These are phyloP conservation scores for Ceratobasidium sp. DNA, from an alignment of 1,284 basidiomycete species.

Conservation along the genomic window DNA sequence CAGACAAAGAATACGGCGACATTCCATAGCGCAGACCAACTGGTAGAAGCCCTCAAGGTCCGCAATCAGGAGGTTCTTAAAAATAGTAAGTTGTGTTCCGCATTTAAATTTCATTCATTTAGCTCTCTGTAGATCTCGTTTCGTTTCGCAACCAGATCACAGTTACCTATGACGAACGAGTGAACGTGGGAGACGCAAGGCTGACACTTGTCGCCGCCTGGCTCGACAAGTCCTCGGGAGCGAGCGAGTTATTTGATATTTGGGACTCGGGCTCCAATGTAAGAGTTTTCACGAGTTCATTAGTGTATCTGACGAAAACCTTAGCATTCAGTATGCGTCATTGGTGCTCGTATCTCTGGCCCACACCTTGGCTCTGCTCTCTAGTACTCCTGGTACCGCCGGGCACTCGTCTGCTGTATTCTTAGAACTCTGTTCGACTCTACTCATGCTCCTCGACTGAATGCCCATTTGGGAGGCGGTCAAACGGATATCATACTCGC, in stretches of 20 bases:
- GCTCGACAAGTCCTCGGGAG: constrained; percentile 63
- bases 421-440: constrained; percentile 64
- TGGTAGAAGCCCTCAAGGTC: constrained; percentile 10
- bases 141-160: constrained; percentile 37
- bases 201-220: constrained; percentile 65
- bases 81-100: background rate
- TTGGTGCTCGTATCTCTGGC: constrained; percentile 11
- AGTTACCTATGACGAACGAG: constrained; percentile 20
- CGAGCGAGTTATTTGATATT: constrained; percentile 65
- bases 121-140: constrained; percentile 21
- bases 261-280: constrained; percentile 66
- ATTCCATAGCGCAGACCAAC: constrained; percentile 19
- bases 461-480: constrained; percentile 63
- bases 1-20: constrained; percentile 13
- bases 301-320: background rate
- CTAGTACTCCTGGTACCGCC: background rate
- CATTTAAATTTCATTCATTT: background rate
- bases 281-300: constrained; percentile 42
- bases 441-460: constrained; percentile 62
- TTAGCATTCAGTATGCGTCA: constrained; percentile 15
- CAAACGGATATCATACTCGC: constrained; percentile 69
- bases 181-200: constrained; percentile 56
- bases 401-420: constrained; percentile 63
- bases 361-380: constrained; percentile 8
- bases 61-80: constrained; percentile 21